Evolutionary conservation across 805 yeast genomes (phyloP), one percentile per base, ranked within the genome.

Genomic region (Cyberlindnera euphorbiiphila): DNA sequence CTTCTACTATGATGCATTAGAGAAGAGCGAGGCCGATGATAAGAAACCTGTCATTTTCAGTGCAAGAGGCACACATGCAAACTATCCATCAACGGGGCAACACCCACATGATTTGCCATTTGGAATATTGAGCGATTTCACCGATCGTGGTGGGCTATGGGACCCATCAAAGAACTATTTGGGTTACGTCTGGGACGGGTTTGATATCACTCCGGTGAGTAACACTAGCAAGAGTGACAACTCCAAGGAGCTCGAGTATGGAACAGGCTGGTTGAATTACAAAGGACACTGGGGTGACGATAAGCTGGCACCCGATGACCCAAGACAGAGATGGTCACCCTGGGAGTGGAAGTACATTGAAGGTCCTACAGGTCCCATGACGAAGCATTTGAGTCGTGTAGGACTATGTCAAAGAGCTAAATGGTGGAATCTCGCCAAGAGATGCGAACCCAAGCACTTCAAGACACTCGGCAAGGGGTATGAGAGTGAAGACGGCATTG

Each of bases 11-110:
- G 69, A 73, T n/a, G 82, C 86, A 17, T 61, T 89, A 37, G 95
- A 87, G 56, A 52, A 54, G 31, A 46, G 45, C 12, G 60, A 56
- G 32, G 32, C 38, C n/a, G 52, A 54, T 34, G 29, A 36, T 6
- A 45, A 32, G 10, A 69, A 84, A 48, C 97, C 98, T 0, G 71
- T 88, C 15, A 74, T 93, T 1, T 93, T 85, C 59, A 76, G 93
- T 15, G 96, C 97, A 0, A 70, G 96, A 45, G 98, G 98, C 0
- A 91, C 98, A 0, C 98, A 91, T 63, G 98, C 98, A 14, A 91
- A 93, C 60, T 91, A 91, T 57, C 94, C 93, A 1, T 76, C 93
- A n/a, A 89, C 84, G 0, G 98, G 98, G 0, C 95, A 89, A 55
- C 96, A 91, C 57, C 80, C 96, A 0, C 98, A 89, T 58, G 98